Base-by-base conservation (phyloP, 2,329 filamentous ascomycete genomes). In the Hypocrella siamensis region DNA sequence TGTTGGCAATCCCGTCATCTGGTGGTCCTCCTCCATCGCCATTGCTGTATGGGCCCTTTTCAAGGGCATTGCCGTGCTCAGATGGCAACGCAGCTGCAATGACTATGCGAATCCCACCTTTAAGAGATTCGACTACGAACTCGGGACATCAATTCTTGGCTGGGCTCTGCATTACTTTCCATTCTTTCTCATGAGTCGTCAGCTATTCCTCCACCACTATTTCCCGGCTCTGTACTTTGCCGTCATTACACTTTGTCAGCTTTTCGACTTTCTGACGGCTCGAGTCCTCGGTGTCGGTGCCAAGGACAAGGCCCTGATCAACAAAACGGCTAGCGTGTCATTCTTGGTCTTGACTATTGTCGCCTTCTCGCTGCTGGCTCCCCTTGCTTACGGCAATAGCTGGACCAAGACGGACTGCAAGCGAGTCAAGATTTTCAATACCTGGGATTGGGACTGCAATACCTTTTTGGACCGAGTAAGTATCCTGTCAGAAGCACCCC, bases 151-250 rank as follows among this genome's bases (percentile, higher is more conserved):
- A 14, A 79, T 94, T 19, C 70, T 98, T 7, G 90, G 81, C 43
- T 98, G 90, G 90, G 84, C 82, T 30, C 79, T 98, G 56, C 90
- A 98, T 59, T 98, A 94, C 64, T 96, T 98, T 66, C 90, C 90
- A 9, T 98, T 98, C 64, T 98, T 76, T 63, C 70, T 98, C 35
- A 96, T 98, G 90, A 76, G 90, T 52, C 85, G 90, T 45, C 90
- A 98, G 59, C 75, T 98, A 22, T 98, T 98, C 69, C 66, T 98
- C 39, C 90, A 98, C 57, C 90, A 98, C 61, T 98, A 98, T 57
- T 90, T 98, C 58, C 90, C 90, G 0, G 90, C 90, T 3, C 71
- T 98, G 11, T 93, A 93, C 61, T 98, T 98, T 52, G 85, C 81
- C 39, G 75, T 98, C 46, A 77, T 96, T 42, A 76, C 81, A 7